Conservation (phyloP, 78 protist species). For the Cavenderia fasciculata region DNA sequence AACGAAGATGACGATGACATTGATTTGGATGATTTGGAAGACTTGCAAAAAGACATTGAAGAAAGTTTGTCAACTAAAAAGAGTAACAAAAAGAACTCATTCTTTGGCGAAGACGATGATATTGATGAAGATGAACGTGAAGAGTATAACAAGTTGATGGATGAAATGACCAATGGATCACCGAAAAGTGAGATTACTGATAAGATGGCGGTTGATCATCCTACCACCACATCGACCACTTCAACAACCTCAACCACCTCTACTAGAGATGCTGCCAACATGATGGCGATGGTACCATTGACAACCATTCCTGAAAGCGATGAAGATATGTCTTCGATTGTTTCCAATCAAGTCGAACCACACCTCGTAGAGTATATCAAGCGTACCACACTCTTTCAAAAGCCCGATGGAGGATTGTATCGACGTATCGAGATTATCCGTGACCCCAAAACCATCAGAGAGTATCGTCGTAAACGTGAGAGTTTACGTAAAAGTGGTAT, state of each 20-base stretch:
- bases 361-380: constrained; percentile 45
- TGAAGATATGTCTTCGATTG: constrained; percentile 26
- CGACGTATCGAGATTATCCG: constrained; percentile 61
- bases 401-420: constrained; percentile 67
- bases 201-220: background rate
- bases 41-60: constrained; percentile 48
- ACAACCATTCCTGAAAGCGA: background rate
- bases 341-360: background rate
- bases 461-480: constrained; percentile 21
- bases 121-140: constrained; percentile 50
- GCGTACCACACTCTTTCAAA: constrained; percentile 41
- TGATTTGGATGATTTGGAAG: constrained; percentile 47
- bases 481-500: constrained; percentile 23
- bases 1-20: constrained; percentile 49
- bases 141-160: constrained; percentile 32
- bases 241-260: background rate
- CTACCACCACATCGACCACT: background rate
- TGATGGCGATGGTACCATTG: background rate
- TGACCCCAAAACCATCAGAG: constrained; percentile 55
- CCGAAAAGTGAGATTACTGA: background rate
- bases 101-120: constrained; percentile 25
- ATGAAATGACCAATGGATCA: constrained; percentile 1
- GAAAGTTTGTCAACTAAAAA: background rate
- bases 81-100: background rate
- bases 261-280: constrained; percentile 11